These are phyloP conservation scores for Powellomyces hirtus DNA, from an alignment of 192 early-diverging fungal species.

Conservation along the genomic window DNA sequence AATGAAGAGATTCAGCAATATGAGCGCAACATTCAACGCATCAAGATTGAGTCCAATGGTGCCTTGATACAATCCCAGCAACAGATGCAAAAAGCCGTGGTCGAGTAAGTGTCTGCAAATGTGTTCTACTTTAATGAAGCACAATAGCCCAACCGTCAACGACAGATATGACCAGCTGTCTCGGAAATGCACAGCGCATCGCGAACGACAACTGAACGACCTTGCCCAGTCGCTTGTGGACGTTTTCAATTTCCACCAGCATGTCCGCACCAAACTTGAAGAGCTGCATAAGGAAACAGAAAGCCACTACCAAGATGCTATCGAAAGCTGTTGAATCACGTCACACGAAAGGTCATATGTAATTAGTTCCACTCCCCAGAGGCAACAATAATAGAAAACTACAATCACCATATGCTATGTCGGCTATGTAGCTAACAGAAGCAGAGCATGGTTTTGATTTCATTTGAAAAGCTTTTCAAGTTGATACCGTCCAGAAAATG, in stretches of 20 bases:
- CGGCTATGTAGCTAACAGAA: too few relatives aligned
- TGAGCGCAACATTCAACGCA: conserved; percentile 37
- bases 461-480: too few relatives aligned
- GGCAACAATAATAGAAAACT: too few relatives aligned
- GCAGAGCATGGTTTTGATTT: too few relatives aligned
- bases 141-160: neutral
- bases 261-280: conserved; percentile 26
- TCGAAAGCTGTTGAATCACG: too few relatives aligned
- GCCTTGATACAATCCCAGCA: conserved; percentile 32
- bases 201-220: conserved; percentile 27
- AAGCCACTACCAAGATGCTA: conserved; percentile 11
- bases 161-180: conserved; percentile 37
- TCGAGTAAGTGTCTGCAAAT: conserved; percentile 29
- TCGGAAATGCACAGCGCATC: conserved; percentile 16
- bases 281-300: conserved; percentile 30
- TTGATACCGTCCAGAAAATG: too few relatives aligned
- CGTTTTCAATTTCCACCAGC: conserved; percentile 41
- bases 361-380: too few relatives aligned
- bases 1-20: conserved; percentile 40
- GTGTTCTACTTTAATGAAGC: neutral
- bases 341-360: too few relatives aligned
- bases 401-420: too few relatives aligned
- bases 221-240: conserved; percentile 35
- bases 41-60: conserved; percentile 33
- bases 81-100: conserved; percentile 22